Conservation (phyloP, 495 filamentous ascomycete genomes). For the Ramalina intermedia region DNA sequence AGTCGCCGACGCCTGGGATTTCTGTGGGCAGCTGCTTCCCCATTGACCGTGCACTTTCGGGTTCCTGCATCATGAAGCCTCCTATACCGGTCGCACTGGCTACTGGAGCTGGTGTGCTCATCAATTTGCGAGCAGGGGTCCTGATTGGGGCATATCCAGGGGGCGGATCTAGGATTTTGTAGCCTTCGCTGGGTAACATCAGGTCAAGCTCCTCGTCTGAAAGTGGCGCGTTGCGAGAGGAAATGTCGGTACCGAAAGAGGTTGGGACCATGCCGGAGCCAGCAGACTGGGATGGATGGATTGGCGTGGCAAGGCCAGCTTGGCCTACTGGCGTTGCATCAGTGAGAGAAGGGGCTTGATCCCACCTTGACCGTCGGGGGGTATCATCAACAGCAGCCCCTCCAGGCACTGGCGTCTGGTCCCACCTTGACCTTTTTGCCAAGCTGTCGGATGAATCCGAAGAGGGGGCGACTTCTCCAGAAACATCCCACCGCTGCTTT, state of each 20-base stretch:
- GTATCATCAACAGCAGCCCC: slow-evolving; percentile 37
- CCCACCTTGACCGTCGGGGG: slow-evolving; percentile 71
- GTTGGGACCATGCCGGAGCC: slow-evolving; percentile 38
- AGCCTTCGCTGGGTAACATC: slow-evolving; percentile 84
- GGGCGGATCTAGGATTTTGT: slow-evolving; percentile 84
- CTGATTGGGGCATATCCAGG: slow-evolving; percentile 83
- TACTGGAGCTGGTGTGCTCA: slow-evolving; percentile 56
- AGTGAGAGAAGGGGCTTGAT: slow-evolving; percentile 55
- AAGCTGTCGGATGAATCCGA: slow-evolving; percentile 39
- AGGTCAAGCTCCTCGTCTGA: slow-evolving; percentile 90
- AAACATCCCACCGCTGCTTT: slow-evolving; percentile 89
- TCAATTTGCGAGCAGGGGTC: slow-evolving; percentile 60
- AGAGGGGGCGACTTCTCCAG: slow-evolving; percentile 30
- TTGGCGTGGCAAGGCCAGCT: slow-evolving; percentile 69
- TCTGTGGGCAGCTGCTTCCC: slow-evolving; percentile 92
- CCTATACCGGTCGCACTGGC: slow-evolving; percentile 48
- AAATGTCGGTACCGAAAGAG: slow-evolving; percentile 68
- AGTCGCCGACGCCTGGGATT: slow-evolving; percentile 91
- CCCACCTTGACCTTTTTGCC: slow-evolving; percentile 77
- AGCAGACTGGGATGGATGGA: slow-evolving; percentile 57
- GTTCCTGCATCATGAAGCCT: slow-evolving; percentile 97
- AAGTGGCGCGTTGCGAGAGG: slow-evolving; percentile 60
- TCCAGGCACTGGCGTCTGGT: slow-evolving; percentile 59
- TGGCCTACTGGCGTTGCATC: slow-evolving; percentile 72
- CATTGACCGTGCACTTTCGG: slow-evolving; percentile 61